A percentile compares a stretch with the other conserved stretches of the same genome.
Evolutionary conservation across 164 flowering plant species (phyloP).

Genomic region (Tetrastigma voinierianum): DNA sequence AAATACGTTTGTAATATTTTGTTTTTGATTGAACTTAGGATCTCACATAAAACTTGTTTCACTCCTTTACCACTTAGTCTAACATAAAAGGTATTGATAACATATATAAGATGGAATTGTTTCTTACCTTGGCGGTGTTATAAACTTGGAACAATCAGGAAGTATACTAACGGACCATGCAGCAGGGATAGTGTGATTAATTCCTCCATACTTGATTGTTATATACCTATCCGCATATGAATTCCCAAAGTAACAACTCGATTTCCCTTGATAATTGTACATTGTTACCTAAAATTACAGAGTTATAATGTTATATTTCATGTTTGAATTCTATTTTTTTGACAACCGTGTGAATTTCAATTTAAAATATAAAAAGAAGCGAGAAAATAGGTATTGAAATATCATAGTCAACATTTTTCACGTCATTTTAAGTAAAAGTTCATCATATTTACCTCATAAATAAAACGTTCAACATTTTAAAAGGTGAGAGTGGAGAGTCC

Average conservation of each 20-base stretch:
- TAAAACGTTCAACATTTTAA: conserved; percentile 27
- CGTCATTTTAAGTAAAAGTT: conserved; percentile 24
- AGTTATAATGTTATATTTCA: background rate
- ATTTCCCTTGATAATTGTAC: conserved; percentile 14
- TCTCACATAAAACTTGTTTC: too few relatives aligned
- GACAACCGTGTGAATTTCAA: too few relatives aligned
- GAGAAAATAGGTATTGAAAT: conserved; percentile 4
- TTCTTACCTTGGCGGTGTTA: conserved; percentile 44
- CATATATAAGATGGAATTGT: background rate
- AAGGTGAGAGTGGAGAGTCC: conserved; percentile 34
- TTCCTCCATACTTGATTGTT: conserved; percentile 16
- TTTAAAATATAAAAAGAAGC: background rate
- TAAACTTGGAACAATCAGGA: conserved; percentile 26
- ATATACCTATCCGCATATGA: conserved; percentile 2
- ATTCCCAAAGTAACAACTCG: conserved; percentile 34
- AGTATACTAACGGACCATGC: conserved; percentile 48
- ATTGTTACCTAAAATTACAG: conserved; percentile 21
- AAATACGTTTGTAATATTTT: too few relatives aligned
- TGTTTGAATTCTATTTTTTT: too few relatives aligned
- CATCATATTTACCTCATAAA: too few relatives aligned
- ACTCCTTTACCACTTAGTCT: too few relatives aligned
- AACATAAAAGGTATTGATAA: background rate
- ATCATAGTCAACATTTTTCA: conserved; percentile 1
- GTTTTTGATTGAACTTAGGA: too few relatives aligned
- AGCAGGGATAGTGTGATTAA: conserved; percentile 27